These are phyloP conservation scores for Acanthamoeba culbertsoni DNA, from an alignment of 208 protist species.

Conservation along the genomic window DNA sequence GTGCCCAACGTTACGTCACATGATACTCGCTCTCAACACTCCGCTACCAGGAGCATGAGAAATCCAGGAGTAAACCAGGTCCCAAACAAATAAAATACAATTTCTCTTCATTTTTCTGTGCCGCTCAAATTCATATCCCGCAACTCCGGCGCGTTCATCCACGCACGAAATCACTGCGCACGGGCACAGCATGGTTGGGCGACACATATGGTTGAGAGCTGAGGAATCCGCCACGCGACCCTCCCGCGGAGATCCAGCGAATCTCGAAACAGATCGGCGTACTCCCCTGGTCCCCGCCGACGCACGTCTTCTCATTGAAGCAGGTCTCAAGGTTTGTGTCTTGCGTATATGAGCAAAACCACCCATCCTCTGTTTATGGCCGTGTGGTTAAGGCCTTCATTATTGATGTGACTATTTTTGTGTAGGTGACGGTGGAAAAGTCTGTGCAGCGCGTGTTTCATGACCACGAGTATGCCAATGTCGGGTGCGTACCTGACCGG, in stretches of 20 bases:
- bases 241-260: slow-evolving; percentile 71
- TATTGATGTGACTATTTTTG: too few species aligned
- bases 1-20: slow-evolving; percentile 11
- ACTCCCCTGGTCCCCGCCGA: slow-evolving; percentile 73
- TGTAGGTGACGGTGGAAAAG: slow-evolving; percentile 5
- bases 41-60: neutral
- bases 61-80: too few species aligned
- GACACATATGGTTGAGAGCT: slow-evolving; percentile 41
- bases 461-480: slow-evolving; percentile 70
- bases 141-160: too few species aligned
- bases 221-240: slow-evolving; percentile 14
- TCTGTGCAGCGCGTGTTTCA: neutral
- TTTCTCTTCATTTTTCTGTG: too few species aligned
- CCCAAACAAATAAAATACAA: too few species aligned
- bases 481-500: neutral
- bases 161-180: too few species aligned
- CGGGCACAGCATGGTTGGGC: neutral
- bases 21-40: slow-evolving; percentile 20
- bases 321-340: slow-evolving; percentile 30
- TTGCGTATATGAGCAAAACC: too few species aligned
- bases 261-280: slow-evolving; percentile 70
- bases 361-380: too few species aligned
- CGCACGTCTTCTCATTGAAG: slow-evolving; percentile 34
- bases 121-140: too few species aligned
- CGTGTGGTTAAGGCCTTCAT: too few species aligned